Evolutionary conservation across 805 yeast genomes (phyloP).

Genomic region (Cyberlindnera euphorbiiphila): DNA sequence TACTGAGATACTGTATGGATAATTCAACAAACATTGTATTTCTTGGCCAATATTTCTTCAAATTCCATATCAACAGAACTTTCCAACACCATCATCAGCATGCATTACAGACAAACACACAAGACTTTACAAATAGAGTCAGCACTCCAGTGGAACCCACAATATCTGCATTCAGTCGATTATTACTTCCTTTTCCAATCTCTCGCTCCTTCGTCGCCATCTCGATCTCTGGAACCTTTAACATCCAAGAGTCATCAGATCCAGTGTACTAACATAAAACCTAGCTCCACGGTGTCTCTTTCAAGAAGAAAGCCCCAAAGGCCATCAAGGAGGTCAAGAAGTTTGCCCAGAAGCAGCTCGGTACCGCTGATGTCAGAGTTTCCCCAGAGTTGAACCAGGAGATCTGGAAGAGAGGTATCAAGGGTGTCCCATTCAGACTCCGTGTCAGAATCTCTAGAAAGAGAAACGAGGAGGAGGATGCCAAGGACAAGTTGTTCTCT

Average conservation of each 20-base stretch:
- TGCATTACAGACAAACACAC: too few species aligned
- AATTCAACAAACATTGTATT: too few species aligned
- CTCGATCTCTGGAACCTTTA: too few species aligned
- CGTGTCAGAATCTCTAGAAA: constrained; percentile 98
- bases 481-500: constrained; percentile 95
- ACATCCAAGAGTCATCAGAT: background rate
- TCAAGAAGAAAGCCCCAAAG: constrained; percentile 99
- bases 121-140: too few species aligned
- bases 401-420: constrained; percentile 99
- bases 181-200: too few species aligned
- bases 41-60: too few species aligned
- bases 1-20: too few species aligned
- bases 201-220: too few species aligned
- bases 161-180: too few species aligned
- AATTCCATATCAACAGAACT: too few species aligned
- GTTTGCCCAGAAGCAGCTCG: constrained; percentile 98
- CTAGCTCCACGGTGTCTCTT: constrained; percentile 94
- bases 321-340: constrained; percentile 99
- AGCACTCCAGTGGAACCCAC: too few species aligned
- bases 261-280: constrained; percentile 39
- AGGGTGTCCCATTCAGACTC: constrained; percentile 97
- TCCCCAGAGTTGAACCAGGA: constrained; percentile 98
- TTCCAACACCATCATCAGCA: too few species aligned
- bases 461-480: constrained; percentile 99
- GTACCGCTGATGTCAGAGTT: constrained; percentile 97